Evolutionary conservation across 2,329 filamentous ascomycete species (phyloP).

Genomic region (Calonectria naviculata): DNA sequence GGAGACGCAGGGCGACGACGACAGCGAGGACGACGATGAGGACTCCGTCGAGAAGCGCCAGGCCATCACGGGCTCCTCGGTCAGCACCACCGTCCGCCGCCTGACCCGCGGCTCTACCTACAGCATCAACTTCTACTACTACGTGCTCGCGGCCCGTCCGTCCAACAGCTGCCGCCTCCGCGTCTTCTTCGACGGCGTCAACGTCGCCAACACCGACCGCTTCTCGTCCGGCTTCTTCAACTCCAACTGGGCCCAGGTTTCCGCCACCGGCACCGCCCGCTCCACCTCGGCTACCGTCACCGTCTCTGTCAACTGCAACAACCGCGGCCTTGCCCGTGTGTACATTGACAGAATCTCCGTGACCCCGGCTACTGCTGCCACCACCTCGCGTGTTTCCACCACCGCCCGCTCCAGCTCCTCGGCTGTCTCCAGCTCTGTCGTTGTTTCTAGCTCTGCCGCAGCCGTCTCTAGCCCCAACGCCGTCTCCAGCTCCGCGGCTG

Average conservation of each 20-base stretch:
- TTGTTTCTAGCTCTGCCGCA: background rate
- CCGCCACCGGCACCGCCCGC: background rate
- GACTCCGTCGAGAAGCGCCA: background rate
- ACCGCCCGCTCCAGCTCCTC: background rate
- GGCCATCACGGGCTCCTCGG: background rate
- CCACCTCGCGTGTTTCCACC: background rate
- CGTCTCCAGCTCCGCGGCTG: background rate
- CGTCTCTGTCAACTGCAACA: background rate
- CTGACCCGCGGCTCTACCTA: background rate
- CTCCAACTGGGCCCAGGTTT: background rate
- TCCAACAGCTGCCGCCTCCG: slow-evolving; percentile 12
- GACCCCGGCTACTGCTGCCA: background rate
- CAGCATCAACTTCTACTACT: slow-evolving; percentile 6
- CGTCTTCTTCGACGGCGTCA: background rate
- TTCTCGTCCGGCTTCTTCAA: background rate
- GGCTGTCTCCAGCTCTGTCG: background rate
- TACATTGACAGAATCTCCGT: slow-evolving; percentile 4
- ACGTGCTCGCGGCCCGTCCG: background rate
- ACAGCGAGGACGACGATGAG: background rate
- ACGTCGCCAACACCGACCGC: slow-evolving; percentile 8
- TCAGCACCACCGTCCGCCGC: background rate
- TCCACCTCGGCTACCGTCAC: background rate
- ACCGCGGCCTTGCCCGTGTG: background rate
- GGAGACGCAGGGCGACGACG: background rate
- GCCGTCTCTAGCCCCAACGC: too few relatives aligned